Percentiles rank a stretch among this genome's conserved stretches.
Conservation (phyloP, 108 stramenopile species). For the Craspedostauros australis region DNA sequence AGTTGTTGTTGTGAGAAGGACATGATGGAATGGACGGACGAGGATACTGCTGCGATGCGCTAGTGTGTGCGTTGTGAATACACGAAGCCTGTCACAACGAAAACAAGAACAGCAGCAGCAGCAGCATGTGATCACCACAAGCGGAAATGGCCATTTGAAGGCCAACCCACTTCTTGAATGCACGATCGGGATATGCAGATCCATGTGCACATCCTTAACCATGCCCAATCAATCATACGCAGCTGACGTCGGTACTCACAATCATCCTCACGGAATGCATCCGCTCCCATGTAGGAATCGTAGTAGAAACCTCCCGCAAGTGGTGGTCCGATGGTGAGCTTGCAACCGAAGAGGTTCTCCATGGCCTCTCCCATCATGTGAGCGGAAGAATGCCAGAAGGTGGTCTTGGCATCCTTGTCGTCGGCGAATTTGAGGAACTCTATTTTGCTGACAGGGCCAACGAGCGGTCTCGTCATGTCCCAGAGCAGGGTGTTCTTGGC, state of each 20-base stretch:
- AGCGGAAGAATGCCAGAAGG: slow-evolving; percentile 98
- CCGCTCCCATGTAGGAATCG: slow-evolving; percentile 97
- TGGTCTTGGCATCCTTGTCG: slow-evolving; percentile 87
- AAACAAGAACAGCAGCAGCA: slow-evolving; percentile 1
- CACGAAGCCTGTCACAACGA: not conserved
- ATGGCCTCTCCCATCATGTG: slow-evolving; percentile 97
- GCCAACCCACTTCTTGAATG: no score
- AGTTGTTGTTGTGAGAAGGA: no score
- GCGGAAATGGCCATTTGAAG: not conserved
- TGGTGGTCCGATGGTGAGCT: slow-evolving; percentile 96
- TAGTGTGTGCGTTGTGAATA: no score
- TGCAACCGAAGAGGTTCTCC: slow-evolving; percentile 90
- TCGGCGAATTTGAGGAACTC: slow-evolving; percentile 90
- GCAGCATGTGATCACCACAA: not conserved
- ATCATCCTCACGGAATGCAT: slow-evolving; percentile 86
- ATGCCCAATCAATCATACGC: no score
- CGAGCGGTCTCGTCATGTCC: slow-evolving; percentile 94
- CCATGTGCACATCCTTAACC: no score
- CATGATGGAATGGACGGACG: no score
- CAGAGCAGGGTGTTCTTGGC: slow-evolving; percentile 72
- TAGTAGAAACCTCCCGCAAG: slow-evolving; percentile 96
- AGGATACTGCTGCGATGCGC: no score
- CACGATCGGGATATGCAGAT: no score
- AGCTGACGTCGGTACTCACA: slow-evolving; percentile 63
- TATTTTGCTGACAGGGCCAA: slow-evolving; percentile 80